Base-by-base conservation (phyloP, 2,329 filamentous ascomycete genomes). In the Pseudogymnoascus sp. region DNA sequence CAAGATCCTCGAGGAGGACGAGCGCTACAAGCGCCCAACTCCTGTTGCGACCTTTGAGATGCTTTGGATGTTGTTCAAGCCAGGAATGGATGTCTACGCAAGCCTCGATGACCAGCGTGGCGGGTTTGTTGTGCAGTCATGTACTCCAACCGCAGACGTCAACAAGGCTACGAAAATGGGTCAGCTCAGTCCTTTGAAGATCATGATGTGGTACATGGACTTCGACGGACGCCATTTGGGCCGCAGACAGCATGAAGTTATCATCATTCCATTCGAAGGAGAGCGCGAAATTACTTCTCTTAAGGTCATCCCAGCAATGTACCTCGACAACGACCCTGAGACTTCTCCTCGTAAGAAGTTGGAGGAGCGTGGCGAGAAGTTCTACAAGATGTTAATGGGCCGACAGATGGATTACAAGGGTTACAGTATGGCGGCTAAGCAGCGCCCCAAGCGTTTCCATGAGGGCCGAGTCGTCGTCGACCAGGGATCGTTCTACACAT, bases 161-260 rank as follows among this genome's bases (percentile, higher is more conserved):
- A 61, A 25, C 4, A 61, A 63, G 8, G 59, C 58, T 15, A 15
- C 18, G 6, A 65, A 60, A 38, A 61, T 50, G 36, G 63, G 63
- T 9, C 63, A 66, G 30, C 60, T 64, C 36, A 61, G 63, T 18
- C 57, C 65, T 20, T 64, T 70, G 53, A 64, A 65, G 53, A 62
- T 67, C 15, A 20, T 64, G 25, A 65, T 68, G 61, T 72, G 70
- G 65, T 67, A 68, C 58, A 66, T 71, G 35, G 70, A 71, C 63
- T 70, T 67, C n/a, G 64, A 71, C 59, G 70, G 69, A 7, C 61
- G 62, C 8, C 61, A 66, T 8, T 68, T 70, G 41, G 65, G 66
- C 39, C 66, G 69, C 25, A 61, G 66, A 8, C 47, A 57, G 11
- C 64, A 66, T 20, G 62, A 64, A 36, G 68, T 71, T 3, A 63